phyloP scores from a whole-genome alignment of 768 basidiomycete genomes.

The Russula emetica region DNA sequence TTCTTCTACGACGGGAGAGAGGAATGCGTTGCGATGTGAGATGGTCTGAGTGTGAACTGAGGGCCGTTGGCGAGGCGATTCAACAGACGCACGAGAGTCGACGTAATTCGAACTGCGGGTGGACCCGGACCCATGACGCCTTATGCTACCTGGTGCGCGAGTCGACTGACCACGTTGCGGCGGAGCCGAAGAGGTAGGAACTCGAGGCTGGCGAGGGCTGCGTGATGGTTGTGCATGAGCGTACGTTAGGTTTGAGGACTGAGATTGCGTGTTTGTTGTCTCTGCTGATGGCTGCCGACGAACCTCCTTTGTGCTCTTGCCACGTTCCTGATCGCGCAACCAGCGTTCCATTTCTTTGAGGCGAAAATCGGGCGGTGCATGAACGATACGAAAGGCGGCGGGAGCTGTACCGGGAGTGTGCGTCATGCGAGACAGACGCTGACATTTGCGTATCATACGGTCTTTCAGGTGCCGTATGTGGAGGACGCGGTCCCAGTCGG shows the following conservation, averaged over 20 bases:
- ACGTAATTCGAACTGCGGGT: constrained; percentile 26
- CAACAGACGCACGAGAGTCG: constrained; percentile 21
- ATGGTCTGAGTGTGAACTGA: background rate
- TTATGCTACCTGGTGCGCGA: constrained; percentile 7
- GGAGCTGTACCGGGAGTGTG: constrained; percentile 37
- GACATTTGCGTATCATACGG: constrained; percentile 77
- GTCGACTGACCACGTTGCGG: constrained; percentile 11
- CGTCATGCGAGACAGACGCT: constrained; percentile 52
- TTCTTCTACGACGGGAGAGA: constrained; percentile 27
- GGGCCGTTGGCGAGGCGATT: constrained; percentile 19
- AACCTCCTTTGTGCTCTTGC: constrained; percentile 23
- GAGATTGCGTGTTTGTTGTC: constrained; percentile 29
- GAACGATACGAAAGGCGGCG: constrained; percentile 57
- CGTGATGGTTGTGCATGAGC: constrained; percentile 14
- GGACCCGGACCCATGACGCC: constrained; percentile 22
- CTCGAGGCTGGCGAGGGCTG: constrained; percentile 3
- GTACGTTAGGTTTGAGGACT: constrained; percentile 26
- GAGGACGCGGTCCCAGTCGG: constrained; percentile 66
- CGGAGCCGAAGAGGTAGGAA: constrained; percentile 5
- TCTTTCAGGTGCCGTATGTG: constrained; percentile 77
- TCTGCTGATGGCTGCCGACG: constrained; percentile 39
- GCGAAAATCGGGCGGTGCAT: constrained; percentile 68
- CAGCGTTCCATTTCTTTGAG: constrained; percentile 78
- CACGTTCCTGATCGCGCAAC: constrained; percentile 50
- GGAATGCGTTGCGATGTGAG: constrained; percentile 6